These are phyloP conservation scores for Claviceps digitariae DNA, from an alignment of 2,329 filamentous ascomycete species.

Conservation along the genomic window DNA sequence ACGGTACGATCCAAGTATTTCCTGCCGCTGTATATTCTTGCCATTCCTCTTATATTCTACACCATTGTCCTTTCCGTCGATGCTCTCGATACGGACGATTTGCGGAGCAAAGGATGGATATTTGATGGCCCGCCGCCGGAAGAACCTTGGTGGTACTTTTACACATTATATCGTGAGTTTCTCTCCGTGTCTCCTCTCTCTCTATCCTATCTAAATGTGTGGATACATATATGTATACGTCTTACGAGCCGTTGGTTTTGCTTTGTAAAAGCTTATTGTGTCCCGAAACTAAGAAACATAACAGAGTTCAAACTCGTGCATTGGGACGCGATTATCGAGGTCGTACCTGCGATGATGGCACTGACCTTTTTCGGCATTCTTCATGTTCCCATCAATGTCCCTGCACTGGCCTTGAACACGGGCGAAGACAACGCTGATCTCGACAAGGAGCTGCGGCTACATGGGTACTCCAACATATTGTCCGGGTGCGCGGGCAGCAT, in stretches of 20 bases:
- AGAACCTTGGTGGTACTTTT: constrained; percentile 96
- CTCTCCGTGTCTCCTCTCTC: background rate
- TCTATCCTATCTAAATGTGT: background rate
- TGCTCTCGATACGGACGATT: constrained; percentile 47
- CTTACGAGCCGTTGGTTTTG: background rate
- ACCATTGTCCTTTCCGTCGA: constrained; percentile 59
- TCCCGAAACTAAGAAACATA: too few relatives aligned
- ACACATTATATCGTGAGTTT: constrained; percentile 73
- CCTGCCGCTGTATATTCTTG: constrained; percentile 73
- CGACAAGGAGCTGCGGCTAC: constrained; percentile 80
- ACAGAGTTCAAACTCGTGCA: constrained; percentile 68
- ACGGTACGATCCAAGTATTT: constrained; percentile 73
- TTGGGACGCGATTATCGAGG: constrained; percentile 71
- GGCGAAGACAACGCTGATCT: constrained; percentile 88
- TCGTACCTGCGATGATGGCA: constrained; percentile 88
- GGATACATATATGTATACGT: background rate
- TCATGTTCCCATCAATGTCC: constrained; percentile 96
- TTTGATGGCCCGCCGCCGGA: constrained; percentile 74
- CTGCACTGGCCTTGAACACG: constrained; percentile 76
- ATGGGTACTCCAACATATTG: constrained; percentile 83
- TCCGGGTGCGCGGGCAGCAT: constrained; percentile 83
- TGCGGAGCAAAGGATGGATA: constrained; percentile 74
- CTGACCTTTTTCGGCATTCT: constrained; percentile 95
- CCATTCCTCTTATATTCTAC: constrained; percentile 66
- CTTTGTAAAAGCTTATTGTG: background rate